Evolutionary conservation across 2,329 filamentous ascomycete genomes (phyloP), one percentile per base, ranked within the genome.

Genomic region (Xylariales sp.): DNA sequence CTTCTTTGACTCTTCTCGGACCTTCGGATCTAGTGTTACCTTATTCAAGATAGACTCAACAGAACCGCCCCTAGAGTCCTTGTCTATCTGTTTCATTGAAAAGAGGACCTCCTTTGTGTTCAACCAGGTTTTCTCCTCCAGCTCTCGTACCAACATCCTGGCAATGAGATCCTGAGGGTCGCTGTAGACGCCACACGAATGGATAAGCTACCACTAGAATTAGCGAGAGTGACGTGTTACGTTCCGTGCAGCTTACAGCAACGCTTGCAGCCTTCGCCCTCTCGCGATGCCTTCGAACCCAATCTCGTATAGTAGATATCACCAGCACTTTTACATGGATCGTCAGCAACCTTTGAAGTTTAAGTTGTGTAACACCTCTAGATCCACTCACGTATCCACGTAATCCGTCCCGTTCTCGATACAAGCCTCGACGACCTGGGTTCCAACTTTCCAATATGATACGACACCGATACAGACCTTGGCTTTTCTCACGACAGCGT

Each of bases 381-480:
- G n/a, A n/a, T n/a, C n/a, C n/a, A 48, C 50, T 44, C 38, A 52
- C 51, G 45, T 45, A 15, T 54, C 53, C 19, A 53, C 18, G 27
- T 53, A 54, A 32, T 54, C 51, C 11, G 49, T 53, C 9, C 46
- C 31, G 33, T 47, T 51, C 31, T 48, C 46, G 14, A 52, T 12
- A 36, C 53, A 55, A 27, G 51, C 48, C 8, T 49, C n/a, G 2
- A 54, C 43, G 6, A 53, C 43, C 5, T 42, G 18, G 28, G 46
- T 47, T 12, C 51, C 51, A 10, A 46, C 45, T 7, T 45, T 35
- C 32, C 37, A 44, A 15, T 54, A 55, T 12, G 45, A 42, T 4
- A 55, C 51, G 5, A 51, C 43, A 31, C 50, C 54, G 8, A 53
- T 47, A 38, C 49, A 54, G 28, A 53, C 47, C 15, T 43, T 49